These are phyloP conservation scores for Claviceps quebecensis DNA, from an alignment of 2,329 filamentous ascomycete species.

Conservation along the genomic window DNA sequence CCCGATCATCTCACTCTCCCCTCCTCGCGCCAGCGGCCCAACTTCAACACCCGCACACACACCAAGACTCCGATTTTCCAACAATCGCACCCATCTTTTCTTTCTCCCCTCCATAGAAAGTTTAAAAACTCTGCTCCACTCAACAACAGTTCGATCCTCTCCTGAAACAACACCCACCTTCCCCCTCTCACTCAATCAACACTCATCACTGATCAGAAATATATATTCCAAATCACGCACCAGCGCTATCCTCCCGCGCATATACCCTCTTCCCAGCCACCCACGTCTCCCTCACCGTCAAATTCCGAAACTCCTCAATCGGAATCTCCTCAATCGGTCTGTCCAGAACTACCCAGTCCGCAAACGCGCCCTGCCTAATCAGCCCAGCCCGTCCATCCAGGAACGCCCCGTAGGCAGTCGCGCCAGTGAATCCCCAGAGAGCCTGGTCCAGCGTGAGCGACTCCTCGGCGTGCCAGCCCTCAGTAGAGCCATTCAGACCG, in stretches of 20 bases:
- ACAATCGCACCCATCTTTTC: no score
- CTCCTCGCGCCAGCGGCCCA: no score
- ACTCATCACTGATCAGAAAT: no score
- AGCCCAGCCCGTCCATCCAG: slow-evolving; percentile 44
- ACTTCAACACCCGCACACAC: no score
- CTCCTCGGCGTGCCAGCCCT: slow-evolving; percentile 47
- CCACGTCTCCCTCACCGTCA: slow-evolving; percentile 54
- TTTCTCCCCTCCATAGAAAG: no score
- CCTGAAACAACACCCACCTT: no score
- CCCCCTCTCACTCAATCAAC: no score
- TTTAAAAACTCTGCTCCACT: no score
- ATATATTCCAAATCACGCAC: no score
- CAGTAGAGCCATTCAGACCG: slow-evolving; percentile 29
- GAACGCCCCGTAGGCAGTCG: slow-evolving; percentile 45
- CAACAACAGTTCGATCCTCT: no score
- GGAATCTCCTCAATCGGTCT: slow-evolving; percentile 34
- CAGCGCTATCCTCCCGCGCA: not conserved
- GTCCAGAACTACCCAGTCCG: slow-evolving; percentile 60
- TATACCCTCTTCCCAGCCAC: slow-evolving; percentile 43
- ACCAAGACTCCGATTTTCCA: no score
- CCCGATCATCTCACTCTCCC: no score
- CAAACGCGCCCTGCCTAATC: slow-evolving; percentile 46
- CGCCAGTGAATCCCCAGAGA: slow-evolving; percentile 45
- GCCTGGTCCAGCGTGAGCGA: slow-evolving; percentile 44
- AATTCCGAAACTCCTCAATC: slow-evolving; percentile 35